phyloP scores from a whole-genome alignment of 768 basidiomycete genomes.

The Hemileccinum rubropunctum region DNA sequence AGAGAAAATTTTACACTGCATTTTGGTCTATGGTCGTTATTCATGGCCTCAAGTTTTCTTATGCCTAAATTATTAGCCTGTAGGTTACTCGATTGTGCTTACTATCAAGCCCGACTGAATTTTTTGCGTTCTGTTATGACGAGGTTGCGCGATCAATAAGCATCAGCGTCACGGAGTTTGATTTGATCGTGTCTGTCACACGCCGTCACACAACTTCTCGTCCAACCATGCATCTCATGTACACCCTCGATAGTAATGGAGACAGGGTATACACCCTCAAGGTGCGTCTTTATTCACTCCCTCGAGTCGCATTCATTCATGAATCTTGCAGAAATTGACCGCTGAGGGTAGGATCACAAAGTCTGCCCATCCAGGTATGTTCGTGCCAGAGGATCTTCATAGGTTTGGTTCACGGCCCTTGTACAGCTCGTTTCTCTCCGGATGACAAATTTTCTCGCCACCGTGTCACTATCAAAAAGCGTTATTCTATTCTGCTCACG shows the following conservation, averaged over 20 bases:
- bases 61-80: too few relatives aligned
- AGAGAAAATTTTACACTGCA: too few relatives aligned
- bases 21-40: too few relatives aligned
- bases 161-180: conserved; percentile 15
- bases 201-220: neutral
- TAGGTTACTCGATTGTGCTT: too few relatives aligned
- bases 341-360: conserved; percentile 82
- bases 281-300: conserved; percentile 42
- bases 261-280: conserved; percentile 92
- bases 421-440: conserved; percentile 90
- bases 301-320: conserved; percentile 4
- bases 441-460: conserved; percentile 99
- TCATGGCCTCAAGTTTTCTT: too few relatives aligned
- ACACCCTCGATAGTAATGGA: conserved; percentile 72
- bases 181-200: neutral
- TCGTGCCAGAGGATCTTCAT: neutral
- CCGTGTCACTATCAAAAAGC: conserved; percentile 95
- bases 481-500: conserved; percentile 84
- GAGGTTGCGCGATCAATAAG: neutral
- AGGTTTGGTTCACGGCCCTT: neutral
- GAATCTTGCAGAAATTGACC: conserved; percentile 69
- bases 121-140: too few relatives aligned
- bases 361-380: conserved; percentile 93
- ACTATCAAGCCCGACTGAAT: too few relatives aligned
- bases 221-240: conserved; percentile 95